Percentiles rank a stretch among this genome's conserved stretches.
Conservation (phyloP, 2,329 filamentous ascomycete species). For the Aureobasidium sp. region DNA sequence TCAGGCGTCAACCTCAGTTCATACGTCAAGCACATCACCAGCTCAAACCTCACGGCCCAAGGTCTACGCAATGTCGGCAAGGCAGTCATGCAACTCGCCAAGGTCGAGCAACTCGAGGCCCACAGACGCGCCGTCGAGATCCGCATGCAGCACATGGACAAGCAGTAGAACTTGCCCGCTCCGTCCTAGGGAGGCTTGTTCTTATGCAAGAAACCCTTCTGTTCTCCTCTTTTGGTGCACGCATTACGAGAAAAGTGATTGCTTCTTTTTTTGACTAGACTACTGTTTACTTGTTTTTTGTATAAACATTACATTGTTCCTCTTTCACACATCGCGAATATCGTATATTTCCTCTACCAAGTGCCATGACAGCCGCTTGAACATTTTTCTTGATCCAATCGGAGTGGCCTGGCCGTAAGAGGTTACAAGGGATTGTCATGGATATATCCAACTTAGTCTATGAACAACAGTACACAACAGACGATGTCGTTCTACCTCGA, state of each 20-base stretch:
- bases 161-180: constrained; percentile 5
- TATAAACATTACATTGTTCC: background rate
- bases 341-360: no score
- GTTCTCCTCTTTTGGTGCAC: background rate
- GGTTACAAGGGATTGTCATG: no score
- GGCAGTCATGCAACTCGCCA: constrained; percentile 91
- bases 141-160: constrained; percentile 40
- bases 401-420: no score
- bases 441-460: no score
- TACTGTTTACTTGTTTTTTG: background rate
- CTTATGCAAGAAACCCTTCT: background rate
- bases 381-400: no score
- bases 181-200: background rate
- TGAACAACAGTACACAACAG: no score
- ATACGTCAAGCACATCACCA: constrained; percentile 97
- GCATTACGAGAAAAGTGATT: background rate
- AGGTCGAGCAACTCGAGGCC: constrained; percentile 90
- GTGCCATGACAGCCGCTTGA: no score
- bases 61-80: constrained; percentile 77
- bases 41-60: constrained; percentile 78
- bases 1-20: constrained; percentile 93
- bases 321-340: background rate
- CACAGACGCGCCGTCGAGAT: constrained; percentile 71
- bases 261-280: background rate
- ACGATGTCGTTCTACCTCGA: no score